Percentiles rank a stretch among this genome's conserved stretches.
Conservation (phyloP, 2,329 filamentous ascomycete genomes). For the Verticillium isaacii region DNA sequence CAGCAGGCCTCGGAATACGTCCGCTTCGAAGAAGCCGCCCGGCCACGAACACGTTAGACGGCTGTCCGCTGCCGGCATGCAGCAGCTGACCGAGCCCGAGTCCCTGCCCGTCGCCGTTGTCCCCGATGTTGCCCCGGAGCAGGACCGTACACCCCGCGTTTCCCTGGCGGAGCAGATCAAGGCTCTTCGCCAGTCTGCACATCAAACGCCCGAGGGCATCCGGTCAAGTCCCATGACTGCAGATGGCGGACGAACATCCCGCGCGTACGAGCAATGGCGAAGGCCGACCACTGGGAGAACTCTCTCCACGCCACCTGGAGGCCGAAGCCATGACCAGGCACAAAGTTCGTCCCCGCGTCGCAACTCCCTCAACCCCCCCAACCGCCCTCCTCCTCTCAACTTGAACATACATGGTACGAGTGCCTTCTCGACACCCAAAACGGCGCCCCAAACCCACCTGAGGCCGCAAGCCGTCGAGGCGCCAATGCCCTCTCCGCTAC, state of each 20-base stretch:
- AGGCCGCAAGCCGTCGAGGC: conserved; percentile 16
- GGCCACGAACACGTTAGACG: conserved; percentile 43
- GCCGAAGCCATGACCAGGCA: conserved; percentile 28
- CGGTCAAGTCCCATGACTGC: conserved; percentile 16
- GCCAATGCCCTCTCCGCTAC: conserved; percentile 42
- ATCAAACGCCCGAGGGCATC: conserved; percentile 19
- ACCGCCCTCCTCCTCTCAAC: conserved; percentile 27
- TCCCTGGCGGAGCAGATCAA: conserved; percentile 28
- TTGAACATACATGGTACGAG: background rate
- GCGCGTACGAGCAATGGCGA: conserved; percentile 24
- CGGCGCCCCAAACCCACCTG: conserved; percentile 9
- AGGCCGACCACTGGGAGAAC: conserved; percentile 34
- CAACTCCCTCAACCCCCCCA: conserved; percentile 43
- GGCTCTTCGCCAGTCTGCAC: conserved; percentile 20
- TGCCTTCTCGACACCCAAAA: conserved; percentile 10
- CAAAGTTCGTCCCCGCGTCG: conserved; percentile 33
- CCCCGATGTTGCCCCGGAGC: conserved; percentile 1
- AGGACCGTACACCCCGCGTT: conserved; percentile 29
- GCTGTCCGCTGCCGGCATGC: conserved; percentile 54
- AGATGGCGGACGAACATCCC: conserved; percentile 17
- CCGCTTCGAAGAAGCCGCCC: conserved; percentile 15
- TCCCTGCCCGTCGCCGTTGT: conserved; percentile 51
- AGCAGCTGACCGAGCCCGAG: conserved; percentile 52
- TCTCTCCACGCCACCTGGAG: conserved; percentile 48
- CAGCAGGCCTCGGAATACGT: conserved; percentile 4